Base-by-base conservation (phyloP, 495 filamentous ascomycete species). In the Margaritispora aquatica region DNA sequence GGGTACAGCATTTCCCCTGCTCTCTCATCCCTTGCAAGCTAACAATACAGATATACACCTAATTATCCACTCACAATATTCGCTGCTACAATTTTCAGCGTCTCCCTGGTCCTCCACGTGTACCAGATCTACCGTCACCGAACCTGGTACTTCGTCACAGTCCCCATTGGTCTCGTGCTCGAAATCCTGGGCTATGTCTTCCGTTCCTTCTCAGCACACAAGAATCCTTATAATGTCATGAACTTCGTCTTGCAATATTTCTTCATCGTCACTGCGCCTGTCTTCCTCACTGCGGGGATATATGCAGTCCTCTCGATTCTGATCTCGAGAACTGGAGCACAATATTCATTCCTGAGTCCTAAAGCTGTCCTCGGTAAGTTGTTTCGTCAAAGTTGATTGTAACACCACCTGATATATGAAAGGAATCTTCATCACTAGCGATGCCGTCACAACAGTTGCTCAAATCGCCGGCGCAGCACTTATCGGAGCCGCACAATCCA, bases 161-260 rank as follows among this genome's bases (percentile, higher is more conserved):
- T 73, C 23, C 38, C 62, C 50, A 50, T 73, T 55, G 68, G 64
- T 31, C 59, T 73, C 20, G 27, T 64, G 21, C 72, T 80, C 55
- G 78, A 81, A 59, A 63, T 73, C 19, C 60, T 77, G 31, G 75
- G 77, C 50, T 79, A 79, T 66, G 68, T 75, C 24, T 71, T 69
- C 5, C 68, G 77, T 47, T 67, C 52, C 15, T 63, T 77, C 24
- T 73, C 72, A 27, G 68, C 76, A 27, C 63, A 73, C 46, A 61
- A 69, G 23, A 69, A 77, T 61, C 76, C 78, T 0, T 81, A 82
- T 68, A 66, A 70, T 59, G 67, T 82, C 21, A 72, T 73, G 52
- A 80, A 74, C 68, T 82, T 82, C 56, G 73, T 82, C 26, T 50
- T 79, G n/a, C 78, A 82, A 59, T 82, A 82, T 68, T 83, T 82